Evolutionary conservation across 331 rosid genomes (phyloP).

Genomic region (Prunus yedoensis): DNA sequence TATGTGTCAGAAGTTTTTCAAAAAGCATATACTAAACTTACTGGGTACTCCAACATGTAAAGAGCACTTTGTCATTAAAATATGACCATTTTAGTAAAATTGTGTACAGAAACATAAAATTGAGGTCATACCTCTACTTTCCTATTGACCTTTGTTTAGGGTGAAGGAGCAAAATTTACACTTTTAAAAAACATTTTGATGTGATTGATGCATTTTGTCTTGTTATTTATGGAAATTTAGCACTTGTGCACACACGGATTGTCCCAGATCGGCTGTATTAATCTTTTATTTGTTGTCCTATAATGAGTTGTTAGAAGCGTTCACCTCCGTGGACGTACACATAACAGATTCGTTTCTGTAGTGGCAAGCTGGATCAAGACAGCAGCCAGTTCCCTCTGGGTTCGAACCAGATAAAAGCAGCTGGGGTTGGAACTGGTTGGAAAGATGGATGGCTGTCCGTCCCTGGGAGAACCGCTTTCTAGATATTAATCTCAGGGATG

Average conservation of each 20-base stretch:
- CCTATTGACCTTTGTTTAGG: too few species aligned
- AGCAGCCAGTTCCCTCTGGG: slow-evolving; percentile 62
- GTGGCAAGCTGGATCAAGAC: slow-evolving; percentile 99
- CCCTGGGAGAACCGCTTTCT: slow-evolving; percentile 95
- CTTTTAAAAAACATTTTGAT: not conserved
- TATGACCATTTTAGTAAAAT: not conserved
- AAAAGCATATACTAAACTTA: not conserved
- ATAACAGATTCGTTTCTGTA: slow-evolving; percentile 31
- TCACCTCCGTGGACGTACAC: not conserved
- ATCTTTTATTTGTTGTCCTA: slow-evolving; percentile 8
- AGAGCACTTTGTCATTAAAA: not conserved
- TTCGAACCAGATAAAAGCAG: slow-evolving; percentile 94
- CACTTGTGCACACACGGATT: not conserved
- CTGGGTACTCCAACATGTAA: not conserved
- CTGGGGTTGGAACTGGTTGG: slow-evolving; percentile 99
- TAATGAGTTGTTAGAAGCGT: not conserved
- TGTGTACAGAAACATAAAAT: not conserved
- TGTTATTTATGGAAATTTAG: not conserved
- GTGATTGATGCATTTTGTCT: not conserved
- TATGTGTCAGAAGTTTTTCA: not conserved
- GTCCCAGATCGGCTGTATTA: not conserved
- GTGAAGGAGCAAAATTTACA: not conserved
- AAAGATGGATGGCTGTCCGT: slow-evolving; percentile 99
- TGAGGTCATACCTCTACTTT: too few species aligned
- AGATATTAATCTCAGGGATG: slow-evolving; percentile 75